These are phyloP conservation scores for Ophiostoma sp. DNA, from an alignment of 2,329 filamentous ascomycete genomes.

Conservation along the genomic window DNA sequence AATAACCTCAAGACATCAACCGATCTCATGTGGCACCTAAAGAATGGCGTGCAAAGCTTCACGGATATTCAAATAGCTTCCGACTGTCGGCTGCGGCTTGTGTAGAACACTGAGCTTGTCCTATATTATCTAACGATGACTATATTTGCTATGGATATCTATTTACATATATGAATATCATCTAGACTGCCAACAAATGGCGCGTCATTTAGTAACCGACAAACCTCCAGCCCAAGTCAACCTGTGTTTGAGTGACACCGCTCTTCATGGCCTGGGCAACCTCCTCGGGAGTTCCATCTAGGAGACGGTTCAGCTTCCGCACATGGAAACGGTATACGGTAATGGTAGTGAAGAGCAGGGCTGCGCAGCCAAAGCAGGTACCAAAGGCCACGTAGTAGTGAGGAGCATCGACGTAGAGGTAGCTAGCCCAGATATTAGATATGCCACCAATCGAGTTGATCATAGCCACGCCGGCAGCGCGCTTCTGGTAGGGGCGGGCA, in stretches of 20 bases:
- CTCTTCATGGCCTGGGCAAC: conserved; percentile 28
- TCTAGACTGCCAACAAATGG: background rate
- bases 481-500: conserved; percentile 39
- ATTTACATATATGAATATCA: no score
- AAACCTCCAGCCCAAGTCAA: conserved; percentile 30
- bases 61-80: background rate
- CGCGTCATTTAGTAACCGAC: conserved; percentile 25
- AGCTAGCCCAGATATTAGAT: conserved; percentile 35
- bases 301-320: conserved; percentile 25
- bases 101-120: no score
- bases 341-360: conserved; percentile 27
- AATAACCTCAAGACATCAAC: background rate
- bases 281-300: conserved; percentile 26
- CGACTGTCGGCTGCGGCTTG: background rate
- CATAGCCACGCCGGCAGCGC: conserved; percentile 38
- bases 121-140: no score
- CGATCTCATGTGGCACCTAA: background rate
- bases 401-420: conserved; percentile 31
- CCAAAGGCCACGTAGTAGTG: conserved; percentile 28
- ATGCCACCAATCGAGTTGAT: conserved; percentile 37
- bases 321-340: conserved; percentile 27
- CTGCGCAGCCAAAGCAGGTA: conserved; percentile 26
- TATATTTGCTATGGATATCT: no score
- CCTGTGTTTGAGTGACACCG: conserved; percentile 29
- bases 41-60: background rate